Evolutionary conservation across 306 rosid genomes (phyloP), one percentile per base, ranked within the genome.

Genomic region (Datisca glomerata): DNA sequence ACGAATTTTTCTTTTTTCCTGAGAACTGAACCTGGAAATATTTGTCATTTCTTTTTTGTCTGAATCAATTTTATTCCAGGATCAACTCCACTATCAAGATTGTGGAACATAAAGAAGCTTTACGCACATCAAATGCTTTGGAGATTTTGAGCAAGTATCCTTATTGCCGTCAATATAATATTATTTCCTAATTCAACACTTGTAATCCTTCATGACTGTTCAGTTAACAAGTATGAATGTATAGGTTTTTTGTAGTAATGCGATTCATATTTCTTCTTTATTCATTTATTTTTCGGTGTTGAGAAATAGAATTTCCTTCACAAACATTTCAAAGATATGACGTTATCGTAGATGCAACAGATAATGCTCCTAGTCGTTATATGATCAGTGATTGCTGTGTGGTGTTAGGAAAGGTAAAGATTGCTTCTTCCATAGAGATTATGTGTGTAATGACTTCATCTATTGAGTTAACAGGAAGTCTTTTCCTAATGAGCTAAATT

Each of bases 341-440:
- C 61, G 55, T 84, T 32, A 60, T 84, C 27, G 79, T 89, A 24
- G 98, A 89, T 54, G 95, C 98, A 25, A 84, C 98, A 1, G 98
- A 89, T 67, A 89, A 89, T 72, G 91, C 95, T 70, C 95, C 98
- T 11, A 89, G 86, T 58, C 84, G 95, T 43, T 89, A 89, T 72
- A 38, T 89, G 86, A 89, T 84, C 50, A 89, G 77, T 34, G 98
- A 89, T 68, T 84, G 98, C 72, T 89, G 98, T 49, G 98, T 89
- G 57, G 76, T 89, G 43, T 63, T 89, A 44, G 93, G 93, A 55
- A 89, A 89, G 98, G 98, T 89, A 72, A 55, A 42, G 47, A 36
- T 21, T 19, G 38, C 43, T 16, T 40, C 39, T 57, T 49, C 12
- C 45, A n/a, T n/a, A n/a, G n/a, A n/a, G n/a, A n/a, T n/a, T n/a